phyloP scores from a whole-genome alignment of 306 rosid species.

The Delonix regia region DNA sequence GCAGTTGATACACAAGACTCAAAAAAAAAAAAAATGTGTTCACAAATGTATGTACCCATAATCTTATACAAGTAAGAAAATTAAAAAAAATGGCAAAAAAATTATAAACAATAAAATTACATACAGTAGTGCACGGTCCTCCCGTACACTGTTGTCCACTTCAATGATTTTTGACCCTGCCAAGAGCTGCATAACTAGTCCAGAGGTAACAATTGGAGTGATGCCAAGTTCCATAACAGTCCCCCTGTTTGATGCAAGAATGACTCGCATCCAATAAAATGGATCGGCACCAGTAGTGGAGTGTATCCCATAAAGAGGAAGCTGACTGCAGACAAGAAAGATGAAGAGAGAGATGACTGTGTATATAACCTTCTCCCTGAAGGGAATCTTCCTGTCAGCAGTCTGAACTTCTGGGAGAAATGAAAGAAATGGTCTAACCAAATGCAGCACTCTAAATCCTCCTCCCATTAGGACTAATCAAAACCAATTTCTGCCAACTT shows the following conservation, averaged over 20 bases:
- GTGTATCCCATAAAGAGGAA: constrained; percentile 94
- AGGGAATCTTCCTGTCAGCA: constrained; percentile 86
- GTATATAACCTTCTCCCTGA: constrained; percentile 94
- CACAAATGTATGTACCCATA: not conserved
- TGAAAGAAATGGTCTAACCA: constrained; percentile 90
- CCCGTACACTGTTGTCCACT: constrained; percentile 93
- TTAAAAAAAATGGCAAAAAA: not conserved
- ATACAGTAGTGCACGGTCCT: constrained; percentile 92
- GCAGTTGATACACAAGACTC: not conserved
- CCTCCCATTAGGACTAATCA: constrained; percentile 66
- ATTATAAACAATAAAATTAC: constrained; percentile 29
- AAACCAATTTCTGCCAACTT: not conserved
- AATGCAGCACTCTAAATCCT: constrained; percentile 93
- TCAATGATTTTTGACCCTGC: constrained; percentile 90
- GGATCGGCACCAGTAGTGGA: constrained; percentile 97
- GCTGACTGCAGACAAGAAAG: constrained; percentile 93
- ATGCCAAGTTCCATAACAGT: constrained; percentile 98
- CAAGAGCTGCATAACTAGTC: constrained; percentile 89
- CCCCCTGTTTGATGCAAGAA: constrained; percentile 92
- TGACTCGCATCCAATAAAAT: constrained; percentile 96
- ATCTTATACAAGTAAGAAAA: not conserved
- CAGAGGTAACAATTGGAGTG: constrained; percentile 95
- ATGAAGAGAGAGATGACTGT: constrained; percentile 88
- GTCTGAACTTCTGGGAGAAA: constrained; percentile 93
- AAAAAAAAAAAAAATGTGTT: not conserved